A percentile compares a stretch with the other conserved stretches of the same genome.
Evolutionary conservation across 495 filamentous ascomycete genomes (phyloP).

Genomic region (Pyronema domesticum): DNA sequence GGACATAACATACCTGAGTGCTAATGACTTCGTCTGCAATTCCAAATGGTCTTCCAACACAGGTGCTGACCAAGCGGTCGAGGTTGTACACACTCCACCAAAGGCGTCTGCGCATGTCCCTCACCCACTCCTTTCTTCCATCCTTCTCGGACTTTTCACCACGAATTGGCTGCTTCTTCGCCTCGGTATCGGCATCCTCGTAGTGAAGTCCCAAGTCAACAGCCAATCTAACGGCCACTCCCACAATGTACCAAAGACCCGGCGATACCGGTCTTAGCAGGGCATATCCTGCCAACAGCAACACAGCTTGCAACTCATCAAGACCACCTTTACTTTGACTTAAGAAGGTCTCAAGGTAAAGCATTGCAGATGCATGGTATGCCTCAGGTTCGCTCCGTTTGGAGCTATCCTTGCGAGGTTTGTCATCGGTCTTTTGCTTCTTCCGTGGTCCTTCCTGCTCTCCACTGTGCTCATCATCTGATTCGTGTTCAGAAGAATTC

Average conservation of each 20-base stretch:
- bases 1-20: conserved; percentile 26
- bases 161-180: conserved; percentile 25
- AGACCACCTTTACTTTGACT: conserved; percentile 61
- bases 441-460: conserved; percentile 18
- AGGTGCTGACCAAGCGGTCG: conserved; percentile 77
- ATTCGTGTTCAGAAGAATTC: conserved; percentile 26
- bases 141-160: conserved; percentile 39
- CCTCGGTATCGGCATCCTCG: conserved; percentile 63
- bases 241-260: conserved; percentile 92
- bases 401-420: conserved; percentile 12
- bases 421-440: conserved; percentile 24
- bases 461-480: conserved; percentile 26
- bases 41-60: conserved; percentile 82
- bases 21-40: conserved; percentile 89
- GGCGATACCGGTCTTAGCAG: conserved; percentile 78
- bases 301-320: conserved; percentile 81
- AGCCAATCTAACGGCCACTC: conserved; percentile 73
- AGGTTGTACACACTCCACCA: conserved; percentile 98
- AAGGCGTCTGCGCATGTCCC: conserved; percentile 68
- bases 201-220: conserved; percentile 87
- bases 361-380: conserved; percentile 85
- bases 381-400: conserved; percentile 78
- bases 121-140: conserved; percentile 67
- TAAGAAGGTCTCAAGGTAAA: conserved; percentile 76
- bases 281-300: conserved; percentile 80